Base-by-base conservation (phyloP, 2,329 filamentous ascomycete species). In the Neofusicoccum umdonicola region DNA sequence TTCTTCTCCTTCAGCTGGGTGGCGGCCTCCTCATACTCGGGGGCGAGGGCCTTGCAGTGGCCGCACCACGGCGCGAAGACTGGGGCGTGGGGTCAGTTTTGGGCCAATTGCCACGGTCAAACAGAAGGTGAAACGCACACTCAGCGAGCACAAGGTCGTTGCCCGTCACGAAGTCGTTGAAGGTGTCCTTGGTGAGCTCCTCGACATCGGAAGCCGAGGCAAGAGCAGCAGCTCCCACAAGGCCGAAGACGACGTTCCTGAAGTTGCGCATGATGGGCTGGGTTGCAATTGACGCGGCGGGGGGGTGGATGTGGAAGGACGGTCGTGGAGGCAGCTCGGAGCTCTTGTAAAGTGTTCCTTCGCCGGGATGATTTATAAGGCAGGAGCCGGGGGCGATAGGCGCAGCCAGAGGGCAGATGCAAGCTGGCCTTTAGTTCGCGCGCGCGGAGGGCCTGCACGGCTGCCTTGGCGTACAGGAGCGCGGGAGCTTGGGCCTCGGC, bases 51-150 rank as follows among this genome's bases (percentile, higher is more conserved):
- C 86, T 99, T 98, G 90, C 94, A 98, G 86, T 98, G 94, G 70
- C 93, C 94, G 72, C 91, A 96, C 93, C 94, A 96, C 72, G 94
- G 93, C 71, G 94, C 94, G 79, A 92, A 97, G 88, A 97, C 90
- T 92, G 63, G 50, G 34, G 27, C 8, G n/a, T 27, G n/a, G 27
- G 31, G 31, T 61, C 52, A 67, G 75, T 85, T 74, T 85, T 79
- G 65, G 57, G 17, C 52, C n/a, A 67, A 63, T 66, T 13, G 44
- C 41, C 15, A 7, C 4, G 41, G 34, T 56, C 31, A 41, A n/a
- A 15, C 4, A 19, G 22, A 15, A 66, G 37, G 58, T 42, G 51
- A 44, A 45, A 82, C 90, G 81, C 84, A 94, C 91, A 99, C 83
- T 99, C 93, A 72, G 93, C 93, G 67, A 99, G 89, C 63, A 97